phyloP scores from a whole-genome alignment of 176 grass and related monocot species.

The Juncus effusus region DNA sequence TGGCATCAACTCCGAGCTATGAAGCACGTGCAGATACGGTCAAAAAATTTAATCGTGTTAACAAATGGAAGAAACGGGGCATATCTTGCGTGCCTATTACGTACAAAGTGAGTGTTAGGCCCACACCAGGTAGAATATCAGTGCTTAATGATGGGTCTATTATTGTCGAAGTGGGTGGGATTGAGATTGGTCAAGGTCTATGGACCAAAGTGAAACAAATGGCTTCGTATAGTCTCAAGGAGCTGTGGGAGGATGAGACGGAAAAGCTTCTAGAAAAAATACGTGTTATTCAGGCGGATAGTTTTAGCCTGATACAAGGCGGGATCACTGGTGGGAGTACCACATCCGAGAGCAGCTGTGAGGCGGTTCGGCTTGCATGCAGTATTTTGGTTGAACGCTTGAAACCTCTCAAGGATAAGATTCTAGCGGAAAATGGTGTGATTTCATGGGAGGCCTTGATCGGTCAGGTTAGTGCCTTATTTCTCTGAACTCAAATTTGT shows the following conservation, averaged over 20 bases:
- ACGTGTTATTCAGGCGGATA: slow-evolving; percentile 71
- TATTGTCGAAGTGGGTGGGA: slow-evolving; percentile 74
- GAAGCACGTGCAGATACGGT: slow-evolving; percentile 25
- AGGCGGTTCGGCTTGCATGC: slow-evolving; percentile 53
- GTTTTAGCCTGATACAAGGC: slow-evolving; percentile 66
- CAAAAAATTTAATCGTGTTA: slow-evolving; percentile 46
- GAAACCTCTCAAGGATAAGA: slow-evolving; percentile 58
- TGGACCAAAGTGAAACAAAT: slow-evolving; percentile 94
- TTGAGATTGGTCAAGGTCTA: slow-evolving; percentile 79
- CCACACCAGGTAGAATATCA: slow-evolving; percentile 69
- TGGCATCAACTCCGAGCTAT: slow-evolving; percentile 57
- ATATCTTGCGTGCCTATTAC: slow-evolving; percentile 74
- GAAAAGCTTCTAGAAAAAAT: slow-evolving; percentile 55
- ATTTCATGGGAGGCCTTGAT: slow-evolving; percentile 61
- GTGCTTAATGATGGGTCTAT: slow-evolving; percentile 80
- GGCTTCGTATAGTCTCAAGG: slow-evolving; percentile 51
- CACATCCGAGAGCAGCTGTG: slow-evolving; percentile 75
- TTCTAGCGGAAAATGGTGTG: slow-evolving; percentile 35
- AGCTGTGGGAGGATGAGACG: slow-evolving; percentile 38
- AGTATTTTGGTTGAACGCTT: slow-evolving; percentile 47
- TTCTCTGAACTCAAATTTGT: not conserved
- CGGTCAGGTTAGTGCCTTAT: slow-evolving; percentile 34
- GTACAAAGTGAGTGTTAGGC: slow-evolving; percentile 29
- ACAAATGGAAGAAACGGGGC: slow-evolving; percentile 76
- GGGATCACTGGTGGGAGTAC: slow-evolving; percentile 72